These are phyloP conservation scores for Rhodotorula kratochvilovae DNA, from an alignment of 768 basidiomycete species.

Conservation along the genomic window DNA sequence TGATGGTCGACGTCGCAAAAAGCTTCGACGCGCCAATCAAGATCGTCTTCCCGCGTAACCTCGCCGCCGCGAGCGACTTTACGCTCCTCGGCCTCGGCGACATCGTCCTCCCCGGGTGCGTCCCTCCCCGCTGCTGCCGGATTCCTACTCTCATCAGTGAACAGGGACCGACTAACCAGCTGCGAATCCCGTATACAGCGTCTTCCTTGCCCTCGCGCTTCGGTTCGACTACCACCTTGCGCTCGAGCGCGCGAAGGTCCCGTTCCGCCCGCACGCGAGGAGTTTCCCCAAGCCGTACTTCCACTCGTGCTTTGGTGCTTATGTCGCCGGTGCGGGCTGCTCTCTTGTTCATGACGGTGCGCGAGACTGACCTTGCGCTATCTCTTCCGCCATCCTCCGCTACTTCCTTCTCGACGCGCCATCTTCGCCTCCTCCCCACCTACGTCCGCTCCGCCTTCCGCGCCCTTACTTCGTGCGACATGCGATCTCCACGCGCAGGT, in stretches of 20 bases:
- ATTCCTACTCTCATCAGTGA: no score
- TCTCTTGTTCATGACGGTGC: no score
- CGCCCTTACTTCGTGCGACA: no score
- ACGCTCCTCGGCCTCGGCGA: slow-evolving; percentile 92
- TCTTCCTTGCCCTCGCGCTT: slow-evolving; percentile 75
- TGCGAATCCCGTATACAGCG: no score
- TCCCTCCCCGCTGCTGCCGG: background rate
- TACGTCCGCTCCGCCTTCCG: background rate
- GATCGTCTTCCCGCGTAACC: slow-evolving; percentile 74
- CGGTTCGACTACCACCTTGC: slow-evolving; percentile 67
- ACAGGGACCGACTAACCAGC: no score
- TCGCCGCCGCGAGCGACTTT: slow-evolving; percentile 58
- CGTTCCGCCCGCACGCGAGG: slow-evolving; percentile 23
- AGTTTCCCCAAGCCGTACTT: slow-evolving; percentile 73
- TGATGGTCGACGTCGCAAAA: slow-evolving; percentile 87
- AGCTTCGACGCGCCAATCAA: slow-evolving; percentile 89
- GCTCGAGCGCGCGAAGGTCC: slow-evolving; percentile 43
- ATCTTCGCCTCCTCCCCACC: background rate
- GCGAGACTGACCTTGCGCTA: no score
- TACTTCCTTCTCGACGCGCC: no score
- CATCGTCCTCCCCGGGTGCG: slow-evolving; percentile 58
- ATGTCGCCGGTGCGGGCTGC: slow-evolving; percentile 48
- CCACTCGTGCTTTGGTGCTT: slow-evolving; percentile 62
- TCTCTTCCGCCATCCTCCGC: no score
- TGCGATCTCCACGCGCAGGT: slow-evolving; percentile 43